Evolutionary conservation across 768 basidiomycete species (phyloP).

Genomic region (Lactifluus subvellereus): DNA sequence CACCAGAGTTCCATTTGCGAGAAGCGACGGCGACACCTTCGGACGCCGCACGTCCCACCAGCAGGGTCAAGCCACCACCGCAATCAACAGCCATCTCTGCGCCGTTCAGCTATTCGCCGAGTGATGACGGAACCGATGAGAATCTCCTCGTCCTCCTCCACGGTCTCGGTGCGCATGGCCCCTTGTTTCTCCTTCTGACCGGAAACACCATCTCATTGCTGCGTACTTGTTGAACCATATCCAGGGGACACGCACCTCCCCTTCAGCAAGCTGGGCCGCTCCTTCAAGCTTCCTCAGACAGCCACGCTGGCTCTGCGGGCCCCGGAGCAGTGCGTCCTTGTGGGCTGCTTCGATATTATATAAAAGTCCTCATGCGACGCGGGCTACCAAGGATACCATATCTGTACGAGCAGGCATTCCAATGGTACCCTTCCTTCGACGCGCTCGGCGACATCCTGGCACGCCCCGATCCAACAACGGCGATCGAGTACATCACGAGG

Average conservation of each 20-base stretch:
- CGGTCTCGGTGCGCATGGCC: constrained; percentile 59
- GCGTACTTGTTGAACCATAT: not conserved
- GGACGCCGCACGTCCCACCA: constrained; percentile 5
- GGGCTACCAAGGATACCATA: constrained; percentile 58
- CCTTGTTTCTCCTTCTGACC: not conserved
- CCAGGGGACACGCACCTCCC: constrained; percentile 77
- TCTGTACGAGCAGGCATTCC: constrained; percentile 71
- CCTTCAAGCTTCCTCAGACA: constrained; percentile 84
- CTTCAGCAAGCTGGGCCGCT: constrained; percentile 66
- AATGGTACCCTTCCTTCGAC: constrained; percentile 86
- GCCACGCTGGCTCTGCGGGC: constrained; percentile 77
- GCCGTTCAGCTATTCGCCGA: constrained; percentile 62
- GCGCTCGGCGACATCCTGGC: constrained; percentile 64
- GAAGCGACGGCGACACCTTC: not conserved
- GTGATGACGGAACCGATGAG: constrained; percentile 79
- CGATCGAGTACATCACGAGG: constrained; percentile 49
- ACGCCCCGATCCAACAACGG: constrained; percentile 67
- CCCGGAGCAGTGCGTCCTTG: constrained; percentile 55
- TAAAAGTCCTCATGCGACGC: not conserved
- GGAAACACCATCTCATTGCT: not conserved
- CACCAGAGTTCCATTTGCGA: constrained; percentile 15
- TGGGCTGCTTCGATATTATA: not conserved
- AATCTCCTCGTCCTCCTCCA: constrained; percentile 82
- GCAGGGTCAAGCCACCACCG: constrained; percentile 44
- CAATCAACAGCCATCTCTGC: constrained; percentile 41